Conservation (phyloP, 2,329 filamentous ascomycete genomes). For the Pseudocercospora macadamiae region DNA sequence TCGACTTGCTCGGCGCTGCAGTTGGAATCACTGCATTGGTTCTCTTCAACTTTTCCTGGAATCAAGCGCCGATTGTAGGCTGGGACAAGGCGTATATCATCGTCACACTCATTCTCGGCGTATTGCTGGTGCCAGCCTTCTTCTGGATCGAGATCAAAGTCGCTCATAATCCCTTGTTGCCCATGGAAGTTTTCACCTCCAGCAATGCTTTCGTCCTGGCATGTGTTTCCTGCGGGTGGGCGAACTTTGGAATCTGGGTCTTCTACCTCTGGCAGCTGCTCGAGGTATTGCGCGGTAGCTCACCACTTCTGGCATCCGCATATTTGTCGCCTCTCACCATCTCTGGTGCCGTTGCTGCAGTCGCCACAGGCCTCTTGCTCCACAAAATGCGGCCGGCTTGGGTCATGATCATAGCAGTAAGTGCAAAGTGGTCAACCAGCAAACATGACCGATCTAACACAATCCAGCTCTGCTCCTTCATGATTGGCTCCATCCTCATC, state of each 20-base stretch:
- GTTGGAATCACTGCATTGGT: slow-evolving; percentile 34
- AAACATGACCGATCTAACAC: not conserved
- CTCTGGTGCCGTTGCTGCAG: slow-evolving; percentile 49
- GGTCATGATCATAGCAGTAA: slow-evolving; percentile 41
- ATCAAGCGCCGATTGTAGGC: slow-evolving; percentile 37
- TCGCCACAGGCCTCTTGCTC: slow-evolving; percentile 41
- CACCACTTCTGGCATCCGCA: slow-evolving; percentile 50
- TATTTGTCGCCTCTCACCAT: slow-evolving; percentile 52
- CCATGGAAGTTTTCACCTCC: slow-evolving; percentile 32
- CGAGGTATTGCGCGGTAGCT: slow-evolving; percentile 45
- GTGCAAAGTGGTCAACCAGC: not conserved
- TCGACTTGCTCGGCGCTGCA: slow-evolving; percentile 34
- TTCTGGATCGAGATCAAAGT: slow-evolving; percentile 32
- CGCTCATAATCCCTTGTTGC: slow-evolving; percentile 28
- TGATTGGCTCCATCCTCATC: slow-evolving; percentile 45
- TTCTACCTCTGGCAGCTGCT: slow-evolving; percentile 52
- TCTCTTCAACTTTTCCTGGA: slow-evolving; percentile 37
- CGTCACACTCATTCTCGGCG: slow-evolving; percentile 30
- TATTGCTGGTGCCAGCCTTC: slow-evolving; percentile 33
- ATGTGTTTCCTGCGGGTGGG: slow-evolving; percentile 35
- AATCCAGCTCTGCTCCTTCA: slow-evolving; percentile 43
- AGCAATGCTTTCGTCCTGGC: slow-evolving; percentile 34
- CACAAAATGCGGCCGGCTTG: slow-evolving; percentile 33
- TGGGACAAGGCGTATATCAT: slow-evolving; percentile 34
- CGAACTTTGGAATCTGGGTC: slow-evolving; percentile 32